These are phyloP conservation scores for Chaetomium tenue DNA, from an alignment of 495 filamentous ascomycete species.

Conservation along the genomic window DNA sequence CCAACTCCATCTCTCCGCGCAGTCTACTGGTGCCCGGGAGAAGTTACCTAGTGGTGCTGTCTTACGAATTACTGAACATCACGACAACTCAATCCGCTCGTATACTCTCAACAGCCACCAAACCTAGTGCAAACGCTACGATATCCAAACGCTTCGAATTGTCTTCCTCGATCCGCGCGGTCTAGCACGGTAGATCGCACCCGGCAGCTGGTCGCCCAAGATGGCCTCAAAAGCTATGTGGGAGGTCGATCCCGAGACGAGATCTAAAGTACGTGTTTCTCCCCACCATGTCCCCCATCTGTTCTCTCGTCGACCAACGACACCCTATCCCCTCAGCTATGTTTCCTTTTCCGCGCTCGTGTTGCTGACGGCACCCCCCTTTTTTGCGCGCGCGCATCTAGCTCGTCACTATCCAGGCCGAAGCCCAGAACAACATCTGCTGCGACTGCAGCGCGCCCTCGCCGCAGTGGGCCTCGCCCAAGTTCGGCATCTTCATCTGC, in stretches of 20 bases:
- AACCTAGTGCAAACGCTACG: slow-evolving; percentile 4
- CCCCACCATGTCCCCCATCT: no score
- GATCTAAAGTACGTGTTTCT: slow-evolving; percentile 66
- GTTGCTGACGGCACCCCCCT: background rate
- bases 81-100: background rate
- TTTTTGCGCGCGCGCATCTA: slow-evolving; percentile 35
- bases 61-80: background rate
- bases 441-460: slow-evolving; percentile 92
- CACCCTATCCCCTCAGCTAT: no score
- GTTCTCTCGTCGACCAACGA: no score
- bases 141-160: background rate
- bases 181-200: slow-evolving; percentile 17
- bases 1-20: background rate
- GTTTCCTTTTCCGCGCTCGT: no score
- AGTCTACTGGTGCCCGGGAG: no score
- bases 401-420: slow-evolving; percentile 86
- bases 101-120: background rate
- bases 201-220: slow-evolving; percentile 20
- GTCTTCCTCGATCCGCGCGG: background rate
- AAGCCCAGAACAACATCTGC: slow-evolving; percentile 79
- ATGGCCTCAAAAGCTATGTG: slow-evolving; percentile 69
- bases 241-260: slow-evolving; percentile 96
- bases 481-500: slow-evolving; percentile 90
- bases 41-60: background rate
- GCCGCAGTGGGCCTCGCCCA: slow-evolving; percentile 84